Evolutionary conservation across 1,284 basidiomycete species (phyloP).

Genomic region (Rhodotorula sp.): DNA sequence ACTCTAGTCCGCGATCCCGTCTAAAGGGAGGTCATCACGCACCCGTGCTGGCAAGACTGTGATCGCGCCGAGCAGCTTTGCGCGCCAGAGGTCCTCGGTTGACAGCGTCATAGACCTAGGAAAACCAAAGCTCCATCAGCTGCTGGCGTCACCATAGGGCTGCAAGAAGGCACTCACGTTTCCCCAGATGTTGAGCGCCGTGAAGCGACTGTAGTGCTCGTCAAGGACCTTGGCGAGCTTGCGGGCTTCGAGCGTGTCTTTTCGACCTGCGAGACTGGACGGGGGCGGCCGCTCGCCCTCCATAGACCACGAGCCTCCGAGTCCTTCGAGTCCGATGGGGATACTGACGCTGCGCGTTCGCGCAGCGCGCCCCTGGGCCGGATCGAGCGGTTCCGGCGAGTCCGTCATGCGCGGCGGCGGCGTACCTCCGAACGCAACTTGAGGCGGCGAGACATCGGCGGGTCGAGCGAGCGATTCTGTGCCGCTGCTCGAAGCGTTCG

Average conservation of each 20-base stretch:
- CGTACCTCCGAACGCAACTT: background rate
- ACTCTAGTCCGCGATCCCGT: too few relatives aligned
- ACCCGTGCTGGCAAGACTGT: too few relatives aligned
- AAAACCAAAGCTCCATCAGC: background rate
- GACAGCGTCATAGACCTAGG: background rate
- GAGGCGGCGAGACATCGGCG: background rate
- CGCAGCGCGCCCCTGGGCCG: background rate
- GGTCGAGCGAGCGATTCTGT: background rate
- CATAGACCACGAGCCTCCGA: slow-evolving; percentile 58
- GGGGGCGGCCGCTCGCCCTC: slow-evolving; percentile 72
- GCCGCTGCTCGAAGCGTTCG: background rate
- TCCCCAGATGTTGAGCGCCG: slow-evolving; percentile 30
- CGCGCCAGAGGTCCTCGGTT: background rate
- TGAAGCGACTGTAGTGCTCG: slow-evolving; percentile 33
- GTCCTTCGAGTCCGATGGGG: slow-evolving; percentile 9
- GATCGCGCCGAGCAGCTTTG: too few relatives aligned
- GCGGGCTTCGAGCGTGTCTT: slow-evolving; percentile 59
- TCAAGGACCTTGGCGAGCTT: slow-evolving; percentile 35
- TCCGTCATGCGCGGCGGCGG: background rate
- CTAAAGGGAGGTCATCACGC: too few relatives aligned
- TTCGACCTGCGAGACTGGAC: slow-evolving; percentile 71
- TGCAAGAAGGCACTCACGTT: slow-evolving; percentile 17
- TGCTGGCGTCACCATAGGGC: background rate
- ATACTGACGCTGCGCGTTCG: background rate
- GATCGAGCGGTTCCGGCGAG: slow-evolving; percentile 32